phyloP scores from a whole-genome alignment of 73 alveolate species.

The Tetrahymena elliotti region DNA sequence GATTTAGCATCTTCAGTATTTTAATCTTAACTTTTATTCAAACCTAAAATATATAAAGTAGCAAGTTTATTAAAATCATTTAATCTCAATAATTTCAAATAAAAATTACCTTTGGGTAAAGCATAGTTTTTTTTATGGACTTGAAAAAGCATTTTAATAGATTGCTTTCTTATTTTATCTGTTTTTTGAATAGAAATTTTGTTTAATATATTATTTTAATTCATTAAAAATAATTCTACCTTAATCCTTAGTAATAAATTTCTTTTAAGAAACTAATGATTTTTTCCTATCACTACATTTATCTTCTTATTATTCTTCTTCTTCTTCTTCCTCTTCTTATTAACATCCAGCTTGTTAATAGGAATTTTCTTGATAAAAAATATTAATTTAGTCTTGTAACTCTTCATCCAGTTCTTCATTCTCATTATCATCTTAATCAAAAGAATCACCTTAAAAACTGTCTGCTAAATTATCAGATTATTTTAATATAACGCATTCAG shows the following conservation, averaged over 20 bases:
- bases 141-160: not conserved
- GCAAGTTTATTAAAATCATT: too few species aligned
- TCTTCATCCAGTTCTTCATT: not conserved
- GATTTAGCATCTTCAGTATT: not conserved
- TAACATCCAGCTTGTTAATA: not conserved
- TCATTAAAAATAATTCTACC: not conserved
- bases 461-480: not conserved
- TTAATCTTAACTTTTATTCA: not conserved
- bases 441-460: too few species aligned
- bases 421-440: not conserved
- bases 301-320: too few species aligned
- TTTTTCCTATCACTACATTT: not conserved
- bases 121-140: not conserved
- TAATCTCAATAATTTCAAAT: too few species aligned
- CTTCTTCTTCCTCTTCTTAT: not conserved
- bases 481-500: not conserved
- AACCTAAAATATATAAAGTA: too few species aligned
- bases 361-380: not conserved
- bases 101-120: not conserved
- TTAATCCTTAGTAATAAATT: not conserved
- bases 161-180: not conserved
- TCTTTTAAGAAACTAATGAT: not conserved
- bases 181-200: not conserved
- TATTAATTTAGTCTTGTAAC: not conserved
- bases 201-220: not conserved